These are phyloP conservation scores for Pigoraptor vietnamica DNA, from an alignment of 78 protist species.

Conservation along the genomic window DNA sequence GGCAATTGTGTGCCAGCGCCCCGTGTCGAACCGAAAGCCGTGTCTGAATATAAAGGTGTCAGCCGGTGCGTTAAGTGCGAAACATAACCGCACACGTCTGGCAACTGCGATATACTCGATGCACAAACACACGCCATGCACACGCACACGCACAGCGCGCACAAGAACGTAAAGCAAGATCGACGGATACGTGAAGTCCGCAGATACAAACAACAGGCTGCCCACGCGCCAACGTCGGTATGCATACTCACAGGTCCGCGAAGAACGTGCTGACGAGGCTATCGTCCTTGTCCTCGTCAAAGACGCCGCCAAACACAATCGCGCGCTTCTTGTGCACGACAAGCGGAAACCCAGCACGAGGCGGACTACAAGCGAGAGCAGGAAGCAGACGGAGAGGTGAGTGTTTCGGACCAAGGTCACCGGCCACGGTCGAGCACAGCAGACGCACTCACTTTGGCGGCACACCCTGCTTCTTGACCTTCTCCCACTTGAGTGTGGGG, in stretches of 20 bases:
- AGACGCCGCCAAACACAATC: slow-evolving; percentile 22
- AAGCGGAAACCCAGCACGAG: slow-evolving; percentile 12
- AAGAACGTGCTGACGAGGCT: neutral
- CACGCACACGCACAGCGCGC: neutral
- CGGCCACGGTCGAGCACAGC: neutral
- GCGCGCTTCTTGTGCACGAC: neutral
- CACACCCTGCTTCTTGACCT: neutral
- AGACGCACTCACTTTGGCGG: neutral
- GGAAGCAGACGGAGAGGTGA: too few relatives aligned
- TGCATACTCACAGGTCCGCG: neutral
- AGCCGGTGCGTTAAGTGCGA: neutral
- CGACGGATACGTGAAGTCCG: too few relatives aligned
- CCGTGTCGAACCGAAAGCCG: neutral
- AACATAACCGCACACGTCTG: neutral
- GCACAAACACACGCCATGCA: neutral
- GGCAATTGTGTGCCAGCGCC: neutral
- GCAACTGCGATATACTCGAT: neutral
- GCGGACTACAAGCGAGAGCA: neutral
- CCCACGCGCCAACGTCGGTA: neutral
- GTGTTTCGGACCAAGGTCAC: neutral
- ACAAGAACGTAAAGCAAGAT: too few relatives aligned
- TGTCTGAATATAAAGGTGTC: neutral
- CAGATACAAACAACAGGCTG: neutral
- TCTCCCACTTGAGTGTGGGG: slow-evolving; percentile 13
- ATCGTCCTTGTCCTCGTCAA: slow-evolving; percentile 10